phyloP scores from a whole-genome alignment of 2,329 filamentous ascomycete genomes.

The Trichophyton rubrum region DNA sequence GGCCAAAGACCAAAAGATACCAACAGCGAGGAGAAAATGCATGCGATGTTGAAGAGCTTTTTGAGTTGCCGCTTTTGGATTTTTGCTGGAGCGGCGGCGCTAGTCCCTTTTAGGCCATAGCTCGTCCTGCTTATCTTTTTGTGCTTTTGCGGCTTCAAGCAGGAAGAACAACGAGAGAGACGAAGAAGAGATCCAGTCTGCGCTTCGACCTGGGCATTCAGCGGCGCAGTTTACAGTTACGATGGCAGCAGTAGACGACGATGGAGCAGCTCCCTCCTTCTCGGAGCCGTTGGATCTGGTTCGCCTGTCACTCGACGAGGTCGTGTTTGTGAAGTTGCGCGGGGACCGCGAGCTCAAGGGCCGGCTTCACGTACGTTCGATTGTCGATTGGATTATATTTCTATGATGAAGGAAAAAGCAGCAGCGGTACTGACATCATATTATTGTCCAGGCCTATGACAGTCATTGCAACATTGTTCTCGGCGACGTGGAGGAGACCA shows the following conservation, averaged over 20 bases:
- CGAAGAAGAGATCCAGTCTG: neutral
- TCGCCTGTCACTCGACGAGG: slow-evolving; percentile 83
- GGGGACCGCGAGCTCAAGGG: slow-evolving; percentile 94
- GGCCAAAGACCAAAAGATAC: neutral
- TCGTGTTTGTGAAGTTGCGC: slow-evolving; percentile 92
- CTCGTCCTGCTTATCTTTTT: neutral
- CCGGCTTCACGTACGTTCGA: slow-evolving; percentile 65
- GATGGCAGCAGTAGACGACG: slow-evolving; percentile 72
- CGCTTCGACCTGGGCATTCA: neutral
- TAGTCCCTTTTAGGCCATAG: slow-evolving; percentile 17
- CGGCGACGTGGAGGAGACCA: slow-evolving; percentile 93
- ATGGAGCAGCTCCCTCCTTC: slow-evolving; percentile 54
- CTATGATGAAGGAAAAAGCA: neutral
- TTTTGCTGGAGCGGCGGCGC: neutral
- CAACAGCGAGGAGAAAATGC: neutral
- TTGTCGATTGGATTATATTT: neutral
- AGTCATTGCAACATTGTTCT: slow-evolving; percentile 96
- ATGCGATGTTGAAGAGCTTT: neutral
- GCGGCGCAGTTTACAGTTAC: slow-evolving; percentile 2
- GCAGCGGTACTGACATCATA: neutral
- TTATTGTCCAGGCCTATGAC: slow-evolving; percentile 66
- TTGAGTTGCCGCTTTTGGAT: neutral
- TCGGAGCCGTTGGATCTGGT: slow-evolving; percentile 94
- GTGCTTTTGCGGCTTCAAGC: neutral
- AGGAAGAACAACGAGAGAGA: neutral